These are phyloP conservation scores for Solanum pennellii DNA, from an alignment of 257 asterid species.

Conservation along the genomic window DNA sequence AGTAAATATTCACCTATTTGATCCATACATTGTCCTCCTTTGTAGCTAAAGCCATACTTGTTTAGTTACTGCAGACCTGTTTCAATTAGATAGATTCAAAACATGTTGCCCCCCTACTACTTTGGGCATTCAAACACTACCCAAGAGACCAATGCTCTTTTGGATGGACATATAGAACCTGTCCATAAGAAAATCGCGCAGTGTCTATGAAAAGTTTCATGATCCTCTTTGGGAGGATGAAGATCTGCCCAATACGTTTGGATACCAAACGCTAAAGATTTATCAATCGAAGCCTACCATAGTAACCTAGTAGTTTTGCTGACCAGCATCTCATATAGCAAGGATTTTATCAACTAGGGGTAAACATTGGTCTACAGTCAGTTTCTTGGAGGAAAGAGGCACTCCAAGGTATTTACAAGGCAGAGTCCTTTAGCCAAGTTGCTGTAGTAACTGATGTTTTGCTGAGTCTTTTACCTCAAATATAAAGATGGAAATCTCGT, in stretches of 20 bases:
- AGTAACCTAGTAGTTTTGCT: background rate
- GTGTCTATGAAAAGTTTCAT: background rate
- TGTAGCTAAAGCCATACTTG: background rate
- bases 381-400: background rate
- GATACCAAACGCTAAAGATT: background rate
- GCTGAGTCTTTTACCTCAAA: background rate
- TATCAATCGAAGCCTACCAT: background rate
- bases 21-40: background rate
- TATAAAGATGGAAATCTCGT: background rate
- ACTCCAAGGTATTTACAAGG: too few relatives aligned
- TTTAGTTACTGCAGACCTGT: background rate
- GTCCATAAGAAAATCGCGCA: background rate
- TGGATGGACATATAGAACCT: background rate
- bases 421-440: background rate
- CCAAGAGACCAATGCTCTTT: background rate
- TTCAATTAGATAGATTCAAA: too few relatives aligned
- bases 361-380: background rate
- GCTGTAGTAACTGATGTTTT: too few relatives aligned
- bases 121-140: background rate
- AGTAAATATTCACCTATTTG: background rate
- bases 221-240: background rate
- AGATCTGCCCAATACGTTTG: background rate
- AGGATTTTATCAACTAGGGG: background rate
- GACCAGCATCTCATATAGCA: background rate
- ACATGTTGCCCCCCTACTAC: background rate